Percentiles rank a stretch among this genome's conserved stretches.
Conservation (phyloP, 2,329 filamentous ascomycete genomes). For the Trichophyton simii region DNA sequence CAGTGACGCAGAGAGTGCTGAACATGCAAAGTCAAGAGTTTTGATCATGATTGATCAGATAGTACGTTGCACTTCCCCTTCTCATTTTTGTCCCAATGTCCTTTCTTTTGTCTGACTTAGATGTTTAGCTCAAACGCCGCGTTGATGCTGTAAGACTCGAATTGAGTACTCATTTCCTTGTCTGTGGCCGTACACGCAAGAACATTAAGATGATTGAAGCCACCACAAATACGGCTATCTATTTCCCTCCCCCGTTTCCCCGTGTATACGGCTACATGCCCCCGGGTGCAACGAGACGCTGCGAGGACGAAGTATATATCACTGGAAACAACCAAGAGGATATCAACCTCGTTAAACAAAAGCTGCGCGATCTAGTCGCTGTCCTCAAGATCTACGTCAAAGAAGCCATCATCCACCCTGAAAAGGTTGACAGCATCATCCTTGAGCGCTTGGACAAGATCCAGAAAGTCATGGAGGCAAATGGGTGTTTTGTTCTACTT, state of each 20-base stretch:
- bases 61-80: conserved; percentile 39
- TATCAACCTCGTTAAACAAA: conserved; percentile 80
- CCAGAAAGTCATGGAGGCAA: conserved; percentile 92
- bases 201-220: conserved; percentile 98
- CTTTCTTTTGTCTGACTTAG: background rate
- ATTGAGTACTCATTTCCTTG: conserved; percentile 74
- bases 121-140: conserved; percentile 38
- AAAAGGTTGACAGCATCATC: conserved; percentile 90
- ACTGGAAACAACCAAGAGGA: conserved; percentile 77
- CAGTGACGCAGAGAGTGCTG: conserved; percentile 85
- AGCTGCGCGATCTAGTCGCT: conserved; percentile 72
- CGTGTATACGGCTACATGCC: conserved; percentile 84
- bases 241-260: conserved; percentile 91
- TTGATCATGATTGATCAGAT: conserved; percentile 95
- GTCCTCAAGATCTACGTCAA: conserved; percentile 79
- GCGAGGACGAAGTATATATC: conserved; percentile 85
- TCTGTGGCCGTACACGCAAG: conserved; percentile 86
- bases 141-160: conserved; percentile 75
- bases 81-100: background rate
- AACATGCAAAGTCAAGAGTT: conserved; percentile 92
- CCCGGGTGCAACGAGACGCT: conserved; percentile 64
- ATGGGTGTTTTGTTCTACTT: conserved; percentile 89
- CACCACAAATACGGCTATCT: conserved; percentile 88
- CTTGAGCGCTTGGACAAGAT: conserved; percentile 89
- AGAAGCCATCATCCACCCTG: conserved; percentile 75